Percentiles rank a stretch among this genome's conserved stretches.
phyloP scores from a whole-genome alignment of 169 alveolate genomes.

The Plasmodium vinckei region DNA sequence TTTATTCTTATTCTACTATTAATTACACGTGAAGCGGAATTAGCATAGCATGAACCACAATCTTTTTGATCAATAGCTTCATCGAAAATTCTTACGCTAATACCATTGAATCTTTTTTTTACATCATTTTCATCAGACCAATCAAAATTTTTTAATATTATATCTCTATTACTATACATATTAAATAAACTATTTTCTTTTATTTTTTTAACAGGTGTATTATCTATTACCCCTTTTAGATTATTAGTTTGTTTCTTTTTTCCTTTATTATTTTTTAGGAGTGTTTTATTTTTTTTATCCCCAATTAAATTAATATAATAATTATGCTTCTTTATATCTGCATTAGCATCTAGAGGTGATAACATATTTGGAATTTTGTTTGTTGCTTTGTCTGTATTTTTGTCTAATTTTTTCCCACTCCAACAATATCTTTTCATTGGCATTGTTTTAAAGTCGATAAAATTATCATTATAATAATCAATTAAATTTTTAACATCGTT shows the following conservation, averaged over 20 bases:
- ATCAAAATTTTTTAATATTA: conserved; percentile 39
- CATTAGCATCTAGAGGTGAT: conserved; percentile 35
- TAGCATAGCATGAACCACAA: conserved; percentile 75
- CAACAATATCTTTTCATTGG: conserved; percentile 46
- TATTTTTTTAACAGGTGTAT: conserved; percentile 1
- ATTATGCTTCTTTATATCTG: conserved; percentile 13
- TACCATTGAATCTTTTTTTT: conserved; percentile 38
- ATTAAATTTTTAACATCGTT: background rate
- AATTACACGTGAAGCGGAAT: conserved; percentile 52
- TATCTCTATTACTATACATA: conserved; percentile 18
- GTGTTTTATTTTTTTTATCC: background rate
- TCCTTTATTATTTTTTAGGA: background rate
- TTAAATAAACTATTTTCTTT: conserved; percentile 47
- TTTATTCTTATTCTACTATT: conserved; percentile 71
- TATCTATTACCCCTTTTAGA: background rate
- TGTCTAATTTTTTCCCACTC: conserved; percentile 45
- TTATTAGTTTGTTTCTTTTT: background rate
- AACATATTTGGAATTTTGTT: conserved; percentile 22
- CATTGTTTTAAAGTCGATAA: conserved; percentile 2
- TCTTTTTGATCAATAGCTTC: conserved; percentile 61
- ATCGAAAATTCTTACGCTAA: conserved; percentile 35
- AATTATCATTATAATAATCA: conserved; percentile 64
- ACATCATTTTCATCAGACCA: conserved; percentile 70
- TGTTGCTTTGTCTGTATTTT: conserved; percentile 25
- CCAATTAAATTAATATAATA: conserved; percentile 8